Evolutionary conservation across 139 green algal species (phyloP), one percentile per base, ranked within the genome.

Genomic region (Eudorina sp.): DNA sequence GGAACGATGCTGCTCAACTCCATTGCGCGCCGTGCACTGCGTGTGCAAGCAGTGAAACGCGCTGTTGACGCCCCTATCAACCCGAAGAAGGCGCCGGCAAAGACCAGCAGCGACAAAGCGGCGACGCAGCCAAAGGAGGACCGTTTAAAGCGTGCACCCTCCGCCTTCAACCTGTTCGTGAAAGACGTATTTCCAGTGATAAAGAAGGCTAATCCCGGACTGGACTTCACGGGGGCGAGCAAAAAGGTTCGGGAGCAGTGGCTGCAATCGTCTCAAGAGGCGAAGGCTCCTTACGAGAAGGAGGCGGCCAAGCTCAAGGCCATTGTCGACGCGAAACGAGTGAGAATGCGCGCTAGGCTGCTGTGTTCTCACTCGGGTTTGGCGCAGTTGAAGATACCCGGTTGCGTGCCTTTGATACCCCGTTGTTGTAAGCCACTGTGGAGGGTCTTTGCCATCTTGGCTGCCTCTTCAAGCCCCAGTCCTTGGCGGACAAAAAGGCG

Each of bases 141-240:
- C 0, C 36, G 43, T 23, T 14, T 31, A 8, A 43, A 40, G n/a
- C 43, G 45, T 2, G 73, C 85, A 0, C 85, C 74, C 0, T 55
- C 31, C 1, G 85, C 85, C 9, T 89, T 60, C 45, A 84, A 89
- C 58, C 60, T 89, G 2, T 89, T 68, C 41, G 18, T 72, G 11
- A 85, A 84, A 46, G 53, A 16, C 25, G 51, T 53, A 11, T 85
- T 79, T 36, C 27, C 81, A 3, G 16, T 53, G 16, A 38, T 83
- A 2, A 69, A 83, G 48, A 76, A 76, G 27, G 72, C 16, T 3
- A 40, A 51, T 19, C 41, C 55, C 0, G 45, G 13, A 0, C 1
- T 45, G 8, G 46, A 62, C 5, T 38, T 89, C 4, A 13, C 34
- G 0, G 74, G 69, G 18, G 36, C n/a, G 4, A 11, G 9, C 2